Evolutionary conservation across 768 basidiomycete genomes (phyloP).

Genomic region (Sporobolomyces phaffii): DNA sequence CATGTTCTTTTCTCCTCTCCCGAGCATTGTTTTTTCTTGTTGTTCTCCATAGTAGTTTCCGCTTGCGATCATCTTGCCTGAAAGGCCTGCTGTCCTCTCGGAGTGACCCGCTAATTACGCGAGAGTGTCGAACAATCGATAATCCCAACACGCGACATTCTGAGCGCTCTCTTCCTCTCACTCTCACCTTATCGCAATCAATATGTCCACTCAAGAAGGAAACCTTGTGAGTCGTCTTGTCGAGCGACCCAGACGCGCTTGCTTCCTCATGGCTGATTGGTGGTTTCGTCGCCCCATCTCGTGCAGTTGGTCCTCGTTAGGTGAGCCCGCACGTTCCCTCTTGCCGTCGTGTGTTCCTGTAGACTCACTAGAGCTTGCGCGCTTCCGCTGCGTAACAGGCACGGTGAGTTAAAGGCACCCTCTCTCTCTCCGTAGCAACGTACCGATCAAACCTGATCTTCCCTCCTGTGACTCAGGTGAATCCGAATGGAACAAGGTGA

Average conservation of each 20-base stretch:
- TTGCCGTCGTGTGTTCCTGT: neutral
- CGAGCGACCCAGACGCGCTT: no score
- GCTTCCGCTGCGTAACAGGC: no score
- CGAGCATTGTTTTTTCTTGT: no score
- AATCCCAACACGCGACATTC: neutral
- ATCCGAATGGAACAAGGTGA: constrained; percentile 37
- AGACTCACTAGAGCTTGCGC: no score
- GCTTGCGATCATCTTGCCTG: no score
- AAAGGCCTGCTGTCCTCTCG: no score
- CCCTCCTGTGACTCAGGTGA: neutral
- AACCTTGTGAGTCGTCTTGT: constrained; percentile 4
- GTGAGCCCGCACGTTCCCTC: neutral
- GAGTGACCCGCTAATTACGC: no score
- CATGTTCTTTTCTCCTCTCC: neutral
- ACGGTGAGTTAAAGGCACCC: no score
- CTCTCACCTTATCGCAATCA: neutral
- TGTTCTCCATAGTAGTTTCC: no score
- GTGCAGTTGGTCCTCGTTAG: constrained; percentile 29
- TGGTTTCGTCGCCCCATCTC: no score
- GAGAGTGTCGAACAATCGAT: no score
- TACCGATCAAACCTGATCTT: neutral
- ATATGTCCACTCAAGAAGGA: constrained; percentile 21
- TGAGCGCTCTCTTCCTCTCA: neutral
- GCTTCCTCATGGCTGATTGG: no score
- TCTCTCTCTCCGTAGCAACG: neutral